Conservation (phyloP, 441 rosid genomes). For the Aquilaria agallochum region DNA sequence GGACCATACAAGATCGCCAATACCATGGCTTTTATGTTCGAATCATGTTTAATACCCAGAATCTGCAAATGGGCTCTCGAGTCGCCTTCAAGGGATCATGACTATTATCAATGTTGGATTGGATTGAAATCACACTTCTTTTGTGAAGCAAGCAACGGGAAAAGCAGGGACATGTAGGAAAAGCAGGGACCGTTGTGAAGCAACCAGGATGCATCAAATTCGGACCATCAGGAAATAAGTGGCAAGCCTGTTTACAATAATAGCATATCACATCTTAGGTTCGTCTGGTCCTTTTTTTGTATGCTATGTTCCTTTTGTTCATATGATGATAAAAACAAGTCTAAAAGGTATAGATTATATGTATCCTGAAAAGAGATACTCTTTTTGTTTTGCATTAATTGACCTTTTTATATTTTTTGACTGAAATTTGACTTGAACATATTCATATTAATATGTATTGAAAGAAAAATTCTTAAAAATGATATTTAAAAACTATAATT, state of each 20-base stretch:
- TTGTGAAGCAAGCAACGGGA: slow-evolving; percentile 13
- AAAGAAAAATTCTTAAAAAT: no score
- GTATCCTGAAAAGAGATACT: no score
- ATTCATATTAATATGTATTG: no score
- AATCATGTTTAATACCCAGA: slow-evolving; percentile 86
- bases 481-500: no score
- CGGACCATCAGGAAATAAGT: background rate
- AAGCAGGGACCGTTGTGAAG: background rate
- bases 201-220: background rate
- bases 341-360: no score
- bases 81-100: slow-evolving; percentile 59
- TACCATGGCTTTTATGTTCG: slow-evolving; percentile 98
- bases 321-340: no score
- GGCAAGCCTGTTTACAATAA: background rate
- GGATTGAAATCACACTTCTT: slow-evolving; percentile 88
- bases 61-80: slow-evolving; percentile 84
- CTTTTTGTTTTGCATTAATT: no score
- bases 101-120: slow-evolving; percentile 93
- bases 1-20: slow-evolving; percentile 59
- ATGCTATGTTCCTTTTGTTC: no score
- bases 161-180: slow-evolving; percentile 13
- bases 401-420: no score
- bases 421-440: no score
- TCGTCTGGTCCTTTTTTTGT: no score
- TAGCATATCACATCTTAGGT: no score